Evolutionary conservation across 768 basidiomycete genomes (phyloP), one percentile per base, ranked within the genome.

Genomic region (Hebeloma cylindrosporum): DNA sequence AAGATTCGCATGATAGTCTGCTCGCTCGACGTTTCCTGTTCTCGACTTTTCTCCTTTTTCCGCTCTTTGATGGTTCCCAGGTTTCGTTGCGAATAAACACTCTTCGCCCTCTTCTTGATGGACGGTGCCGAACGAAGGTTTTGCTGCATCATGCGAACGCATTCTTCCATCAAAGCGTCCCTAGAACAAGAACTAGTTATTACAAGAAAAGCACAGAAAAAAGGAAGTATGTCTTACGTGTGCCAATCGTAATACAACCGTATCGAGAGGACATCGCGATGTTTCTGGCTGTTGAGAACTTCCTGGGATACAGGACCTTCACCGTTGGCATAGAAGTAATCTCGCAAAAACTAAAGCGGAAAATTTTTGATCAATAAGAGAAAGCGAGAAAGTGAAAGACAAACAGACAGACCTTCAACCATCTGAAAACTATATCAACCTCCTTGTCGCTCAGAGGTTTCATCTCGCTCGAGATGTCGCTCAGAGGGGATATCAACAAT

Each of bases 341-440:
- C 91, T 45, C 86, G 74, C 61, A 99, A 59, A 73, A 97, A 97
- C 91, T 95, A 49, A n/a, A n/a, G n/a, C n/a, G n/a, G 5, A 51
- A 22, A 14, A 13, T 33, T 5, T 47, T 38, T 22, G 45, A 49
- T 14, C 58, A 39, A 13, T 5, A 16, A 9, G 20, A 5, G 22
- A 13, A 45, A 21, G 33, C 26, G 14, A 46, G 23, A 35, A 28
- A 20, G 31, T 7, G 10, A n/a, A 4, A 22, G 23, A 37, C 17
- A 9, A 28, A 5, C 25, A 28, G 5, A 11, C 50, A 13, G 45
- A 89, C 93, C 82, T 93, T 94, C 42, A 98, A 64, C 92, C 96
- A 97, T 63, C 93, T 95, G 72, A 97, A 92, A n/a, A 94, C 95
- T 47, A 97, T 86, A 61, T 98, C 96, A 27, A 98, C 88, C 68